phyloP scores from a whole-genome alignment of 176 grass and related monocot species.

The Aechmea fasciata region DNA sequence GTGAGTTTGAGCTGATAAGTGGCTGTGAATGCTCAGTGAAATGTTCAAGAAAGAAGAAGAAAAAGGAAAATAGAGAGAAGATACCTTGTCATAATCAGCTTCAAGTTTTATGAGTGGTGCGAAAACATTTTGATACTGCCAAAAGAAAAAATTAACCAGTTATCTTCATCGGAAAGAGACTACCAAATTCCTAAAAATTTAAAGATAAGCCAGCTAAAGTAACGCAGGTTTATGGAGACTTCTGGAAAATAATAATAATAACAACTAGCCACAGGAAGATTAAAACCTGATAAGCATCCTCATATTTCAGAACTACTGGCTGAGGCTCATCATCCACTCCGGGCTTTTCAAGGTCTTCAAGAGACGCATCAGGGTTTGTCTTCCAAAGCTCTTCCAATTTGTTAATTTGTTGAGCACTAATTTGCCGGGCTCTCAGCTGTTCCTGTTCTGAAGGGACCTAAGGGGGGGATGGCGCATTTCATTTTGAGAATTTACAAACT shows the following conservation, averaged over 20 bases:
- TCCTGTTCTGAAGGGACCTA: conserved; percentile 98
- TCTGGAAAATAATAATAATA: not conserved
- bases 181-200: not conserved
- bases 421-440: conserved; percentile 88
- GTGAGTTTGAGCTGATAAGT: not conserved
- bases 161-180: not conserved
- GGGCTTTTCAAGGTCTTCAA: conserved; percentile 98
- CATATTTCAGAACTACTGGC: conserved; percentile 78
- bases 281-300: conserved; percentile 98
- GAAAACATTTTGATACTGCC: conserved; percentile 99
- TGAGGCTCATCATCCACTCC: conserved; percentile 98
- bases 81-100: conserved; percentile 99
- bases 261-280: not conserved
- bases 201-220: not conserved
- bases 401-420: conserved; percentile 99
- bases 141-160: not conserved
- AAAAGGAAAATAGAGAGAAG: not conserved
- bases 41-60: not conserved
- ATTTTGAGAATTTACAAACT: not conserved
- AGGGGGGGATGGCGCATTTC: not conserved
- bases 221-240: not conserved
- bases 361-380: conserved; percentile 86
- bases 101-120: conserved; percentile 96
- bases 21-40: not conserved
- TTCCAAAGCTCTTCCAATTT: conserved; percentile 99